A percentile compares a stretch with the other conserved stretches of the same genome.
phyloP scores from a whole-genome alignment of 305 asterid genomes.

The Plantago coronopus region DNA sequence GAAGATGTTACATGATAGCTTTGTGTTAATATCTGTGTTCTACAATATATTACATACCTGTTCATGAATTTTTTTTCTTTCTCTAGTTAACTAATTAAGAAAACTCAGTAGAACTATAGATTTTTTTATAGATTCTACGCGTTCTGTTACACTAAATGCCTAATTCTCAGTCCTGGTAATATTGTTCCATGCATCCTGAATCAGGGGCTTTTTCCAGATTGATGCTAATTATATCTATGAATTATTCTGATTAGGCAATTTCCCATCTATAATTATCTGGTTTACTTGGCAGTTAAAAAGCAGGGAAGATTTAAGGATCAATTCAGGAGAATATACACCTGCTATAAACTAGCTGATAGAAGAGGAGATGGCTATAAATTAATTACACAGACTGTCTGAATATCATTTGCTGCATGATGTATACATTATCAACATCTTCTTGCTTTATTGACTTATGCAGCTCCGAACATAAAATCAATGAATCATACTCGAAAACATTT shows the following conservation, averaged over 20 bases:
- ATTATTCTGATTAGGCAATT: slow-evolving; percentile 19
- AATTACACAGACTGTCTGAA: slow-evolving; percentile 20
- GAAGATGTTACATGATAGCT: too few species aligned
- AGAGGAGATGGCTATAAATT: slow-evolving; percentile 5
- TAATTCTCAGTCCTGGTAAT: too few species aligned
- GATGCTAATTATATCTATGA: not conserved
- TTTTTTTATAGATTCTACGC: too few species aligned
- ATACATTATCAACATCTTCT: slow-evolving; percentile 24
- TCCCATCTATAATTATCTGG: not conserved
- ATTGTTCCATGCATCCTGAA: too few species aligned
- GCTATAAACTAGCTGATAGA: slow-evolving; percentile 12
- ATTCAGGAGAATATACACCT: slow-evolving; percentile 24
- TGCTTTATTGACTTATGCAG: slow-evolving; percentile 7
- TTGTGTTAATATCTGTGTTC: too few species aligned
- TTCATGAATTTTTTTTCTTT: too few species aligned
- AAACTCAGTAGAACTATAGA: too few species aligned
- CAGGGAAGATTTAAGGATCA: slow-evolving; percentile 22
- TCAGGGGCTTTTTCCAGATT: not conserved
- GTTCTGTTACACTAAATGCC: too few species aligned
- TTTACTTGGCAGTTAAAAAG: slow-evolving; percentile 37
- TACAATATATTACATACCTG: too few species aligned
- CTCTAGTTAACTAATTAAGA: too few species aligned
- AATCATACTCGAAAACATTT: not conserved
- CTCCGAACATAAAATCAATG: not conserved
- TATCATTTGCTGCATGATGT: slow-evolving; percentile 20